phyloP scores from a whole-genome alignment of 108 stramenopile genomes.

The Tribonema minus region DNA sequence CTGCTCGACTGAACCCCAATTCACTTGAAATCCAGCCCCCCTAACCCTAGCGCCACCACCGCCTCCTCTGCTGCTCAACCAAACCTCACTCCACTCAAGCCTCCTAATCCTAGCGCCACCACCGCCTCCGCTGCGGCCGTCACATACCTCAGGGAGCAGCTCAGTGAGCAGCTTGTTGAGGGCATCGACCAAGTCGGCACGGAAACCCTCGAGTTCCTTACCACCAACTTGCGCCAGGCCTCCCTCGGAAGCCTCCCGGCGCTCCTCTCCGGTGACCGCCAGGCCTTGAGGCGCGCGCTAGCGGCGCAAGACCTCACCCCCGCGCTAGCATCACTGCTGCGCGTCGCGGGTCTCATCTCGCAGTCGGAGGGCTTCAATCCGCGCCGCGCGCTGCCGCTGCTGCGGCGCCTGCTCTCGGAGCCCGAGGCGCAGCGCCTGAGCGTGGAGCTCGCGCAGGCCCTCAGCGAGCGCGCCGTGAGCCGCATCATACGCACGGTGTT shows the following conservation, averaged over 20 bases:
- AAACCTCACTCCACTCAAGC: no score
- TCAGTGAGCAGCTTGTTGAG: conserved; percentile 31
- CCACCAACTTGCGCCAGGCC: conserved; percentile 28
- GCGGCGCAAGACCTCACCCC: conserved; percentile 19
- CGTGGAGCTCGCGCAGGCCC: conserved; percentile 18
- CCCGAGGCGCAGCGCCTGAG: conserved; percentile 41
- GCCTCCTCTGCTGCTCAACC: no score
- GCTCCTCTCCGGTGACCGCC: conserved; percentile 6
- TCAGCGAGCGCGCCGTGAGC: conserved; percentile 25
- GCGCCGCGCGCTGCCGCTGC: conserved; percentile 8
- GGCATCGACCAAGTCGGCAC: conserved; percentile 38
- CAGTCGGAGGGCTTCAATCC: conserved; percentile 23
- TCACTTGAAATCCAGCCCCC: no score
- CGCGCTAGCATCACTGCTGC: conserved; percentile 12
- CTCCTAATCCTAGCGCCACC: no score
- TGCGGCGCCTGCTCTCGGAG: conserved; percentile 37
- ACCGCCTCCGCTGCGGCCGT: no score
- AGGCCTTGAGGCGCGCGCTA: conserved; percentile 2
- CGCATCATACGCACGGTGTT: conserved; percentile 33
- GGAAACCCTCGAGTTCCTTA: conserved; percentile 5
- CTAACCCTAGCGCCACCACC: no score
- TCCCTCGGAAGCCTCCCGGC: not conserved
- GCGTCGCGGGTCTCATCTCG: conserved; percentile 12
- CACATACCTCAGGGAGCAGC: conserved; percentile 8
- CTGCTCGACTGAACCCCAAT: no score